Evolutionary conservation across 768 basidiomycete genomes (phyloP).

Genomic region (Kwoniella bestiolae): DNA sequence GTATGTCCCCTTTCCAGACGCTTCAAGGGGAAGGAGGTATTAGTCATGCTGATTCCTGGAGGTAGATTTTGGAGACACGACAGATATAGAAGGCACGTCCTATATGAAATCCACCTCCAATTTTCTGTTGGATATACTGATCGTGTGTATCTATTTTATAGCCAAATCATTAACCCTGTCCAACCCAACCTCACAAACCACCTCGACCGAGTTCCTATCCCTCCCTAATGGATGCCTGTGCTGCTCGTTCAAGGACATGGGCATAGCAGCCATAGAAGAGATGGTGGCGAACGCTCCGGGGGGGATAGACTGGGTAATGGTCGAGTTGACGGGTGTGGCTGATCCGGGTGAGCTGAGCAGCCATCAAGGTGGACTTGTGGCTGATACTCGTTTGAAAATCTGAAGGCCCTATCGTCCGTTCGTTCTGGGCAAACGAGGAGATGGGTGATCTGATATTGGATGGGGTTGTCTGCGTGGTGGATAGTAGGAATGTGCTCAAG

Average conservation of each 20-base stretch:
- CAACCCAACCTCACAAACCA: conserved; percentile 64
- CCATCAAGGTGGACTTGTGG: too few species aligned
- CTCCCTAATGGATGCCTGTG: conserved; percentile 97
- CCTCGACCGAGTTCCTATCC: conserved; percentile 76
- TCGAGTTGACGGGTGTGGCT: conserved; percentile 94
- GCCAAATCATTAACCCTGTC: conserved; percentile 85
- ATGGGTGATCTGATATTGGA: conserved; percentile 63
- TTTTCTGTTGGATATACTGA: neutral
- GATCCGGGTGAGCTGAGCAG: conserved; percentile 73
- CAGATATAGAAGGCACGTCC: conserved; percentile 84
- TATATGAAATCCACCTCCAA: neutral
- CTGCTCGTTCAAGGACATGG: conserved; percentile 94
- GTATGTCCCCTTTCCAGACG: conserved; percentile 58
- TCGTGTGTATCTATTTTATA: conserved; percentile 49
- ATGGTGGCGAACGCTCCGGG: conserved; percentile 58
- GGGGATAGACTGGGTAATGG: conserved; percentile 81
- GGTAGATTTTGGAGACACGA: conserved; percentile 82
- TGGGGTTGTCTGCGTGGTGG: conserved; percentile 90
- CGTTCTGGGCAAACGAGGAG: conserved; percentile 61
- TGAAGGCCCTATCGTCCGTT: conserved; percentile 51
- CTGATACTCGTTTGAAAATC: neutral
- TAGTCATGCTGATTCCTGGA: neutral
- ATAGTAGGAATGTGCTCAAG: conserved; percentile 76
- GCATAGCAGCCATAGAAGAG: conserved; percentile 90
- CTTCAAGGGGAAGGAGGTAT: neutral